These are phyloP conservation scores for Psilocybe sp. DNA, from an alignment of 768 basidiomycete genomes.

Conservation along the genomic window DNA sequence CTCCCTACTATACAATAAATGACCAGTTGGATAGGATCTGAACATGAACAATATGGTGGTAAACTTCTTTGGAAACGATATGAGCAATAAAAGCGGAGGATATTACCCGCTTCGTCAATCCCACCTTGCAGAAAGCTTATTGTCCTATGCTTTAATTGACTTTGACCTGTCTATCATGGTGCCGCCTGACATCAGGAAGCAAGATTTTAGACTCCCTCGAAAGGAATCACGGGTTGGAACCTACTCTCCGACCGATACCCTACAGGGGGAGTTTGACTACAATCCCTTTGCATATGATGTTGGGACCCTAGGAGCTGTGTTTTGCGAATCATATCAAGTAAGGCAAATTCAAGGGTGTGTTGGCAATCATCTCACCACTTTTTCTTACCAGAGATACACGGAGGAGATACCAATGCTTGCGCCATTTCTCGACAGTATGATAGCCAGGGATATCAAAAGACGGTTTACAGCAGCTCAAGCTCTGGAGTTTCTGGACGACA, in stretches of 20 bases:
- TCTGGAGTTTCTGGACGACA: background rate
- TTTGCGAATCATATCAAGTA: slow-evolving; percentile 11
- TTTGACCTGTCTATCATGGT: slow-evolving; percentile 18
- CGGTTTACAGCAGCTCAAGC: background rate
- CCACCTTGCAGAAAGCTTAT: slow-evolving; percentile 7
- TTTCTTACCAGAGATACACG: background rate
- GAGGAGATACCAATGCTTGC: slow-evolving; percentile 2
- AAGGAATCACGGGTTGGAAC: slow-evolving; percentile 5
- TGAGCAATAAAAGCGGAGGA: background rate
- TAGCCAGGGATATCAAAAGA: background rate
- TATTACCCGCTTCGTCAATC: background rate
- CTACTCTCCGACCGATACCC: slow-evolving; percentile 6
- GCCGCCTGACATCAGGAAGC: slow-evolving; percentile 7
- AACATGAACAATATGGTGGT: slow-evolving; percentile 15
- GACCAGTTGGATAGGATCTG: slow-evolving; percentile 5
- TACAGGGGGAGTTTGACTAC: slow-evolving; percentile 24
- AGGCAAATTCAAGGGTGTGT: background rate
- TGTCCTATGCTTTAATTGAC: slow-evolving; percentile 21
- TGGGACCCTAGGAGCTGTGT: slow-evolving; percentile 14
- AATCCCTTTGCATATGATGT: slow-evolving; percentile 26
- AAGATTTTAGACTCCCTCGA: slow-evolving; percentile 11
- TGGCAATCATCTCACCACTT: background rate
- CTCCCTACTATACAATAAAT: background rate
- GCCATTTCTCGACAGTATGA: slow-evolving; percentile 1
- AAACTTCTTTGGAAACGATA: slow-evolving; percentile 7